These are phyloP conservation scores for Paramyrothecium sp. DNA, from an alignment of 2,329 filamentous ascomycete genomes.

Conservation along the genomic window DNA sequence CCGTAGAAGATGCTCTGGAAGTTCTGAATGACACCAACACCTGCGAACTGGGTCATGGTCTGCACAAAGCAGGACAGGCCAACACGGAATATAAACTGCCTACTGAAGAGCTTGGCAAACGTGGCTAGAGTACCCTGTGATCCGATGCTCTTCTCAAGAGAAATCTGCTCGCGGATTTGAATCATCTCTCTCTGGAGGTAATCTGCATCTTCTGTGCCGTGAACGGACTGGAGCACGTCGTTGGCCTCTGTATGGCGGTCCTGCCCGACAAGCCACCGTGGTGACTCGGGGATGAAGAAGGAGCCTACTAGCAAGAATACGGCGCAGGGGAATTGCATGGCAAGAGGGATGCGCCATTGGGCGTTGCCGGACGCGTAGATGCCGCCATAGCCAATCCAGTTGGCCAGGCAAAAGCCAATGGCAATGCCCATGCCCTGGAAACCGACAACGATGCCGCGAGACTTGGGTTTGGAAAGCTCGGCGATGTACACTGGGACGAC, in stretches of 20 bases:
- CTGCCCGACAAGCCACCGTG: neutral
- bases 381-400: constrained; percentile 1
- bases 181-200: neutral
- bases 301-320: neutral
- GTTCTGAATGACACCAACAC: constrained; percentile 27
- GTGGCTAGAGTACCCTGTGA: no score
- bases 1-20: constrained; percentile 33
- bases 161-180: neutral
- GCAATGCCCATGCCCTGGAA: constrained; percentile 5
- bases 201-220: neutral
- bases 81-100: neutral
- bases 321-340: neutral
- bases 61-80: no score
- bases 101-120: neutral
- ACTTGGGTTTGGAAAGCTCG: constrained; percentile 19
- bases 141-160: neutral
- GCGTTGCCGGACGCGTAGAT: constrained; percentile 17
- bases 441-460: constrained; percentile 12
- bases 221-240: neutral
- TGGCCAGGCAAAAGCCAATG: constrained; percentile 2
- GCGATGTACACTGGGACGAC: constrained; percentile 21
- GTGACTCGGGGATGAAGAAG: neutral
- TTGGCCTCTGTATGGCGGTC: neutral
- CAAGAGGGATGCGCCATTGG: constrained; percentile 28
- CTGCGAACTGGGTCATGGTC: constrained; percentile 26